phyloP scores from a whole-genome alignment of 108 stramenopile species.

The Nitzschia sp. region DNA sequence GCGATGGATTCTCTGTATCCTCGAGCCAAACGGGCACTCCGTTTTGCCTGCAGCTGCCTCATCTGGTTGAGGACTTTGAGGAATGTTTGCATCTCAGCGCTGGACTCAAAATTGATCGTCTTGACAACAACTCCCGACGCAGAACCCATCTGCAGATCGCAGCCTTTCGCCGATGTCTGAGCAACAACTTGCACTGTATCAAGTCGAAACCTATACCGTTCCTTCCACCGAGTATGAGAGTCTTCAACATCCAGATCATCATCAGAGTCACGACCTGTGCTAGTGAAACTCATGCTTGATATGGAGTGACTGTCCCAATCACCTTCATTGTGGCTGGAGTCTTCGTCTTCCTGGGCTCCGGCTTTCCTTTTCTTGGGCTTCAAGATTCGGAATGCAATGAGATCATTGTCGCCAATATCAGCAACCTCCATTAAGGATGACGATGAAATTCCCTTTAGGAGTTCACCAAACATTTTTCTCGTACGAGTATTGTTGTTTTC shows the following conservation, averaged over 20 bases:
- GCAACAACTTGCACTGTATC: slow-evolving; percentile 6
- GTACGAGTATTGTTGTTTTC: slow-evolving; percentile 1
- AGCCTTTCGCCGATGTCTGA: background rate
- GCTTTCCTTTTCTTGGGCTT: background rate
- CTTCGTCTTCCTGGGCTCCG: background rate
- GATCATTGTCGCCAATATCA: slow-evolving; percentile 1
- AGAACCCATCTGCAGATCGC: slow-evolving; percentile 24
- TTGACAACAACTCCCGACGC: background rate
- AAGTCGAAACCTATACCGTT: slow-evolving; percentile 19
- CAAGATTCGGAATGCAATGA: background rate
- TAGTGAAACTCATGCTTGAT: background rate
- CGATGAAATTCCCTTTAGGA: slow-evolving; percentile 13
- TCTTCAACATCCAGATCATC: slow-evolving; percentile 10
- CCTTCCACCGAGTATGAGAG: slow-evolving; percentile 23
- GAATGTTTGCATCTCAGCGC: slow-evolving; percentile 29
- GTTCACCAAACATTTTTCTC: background rate
- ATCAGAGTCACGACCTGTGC: slow-evolving; percentile 3
- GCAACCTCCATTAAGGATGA: background rate
- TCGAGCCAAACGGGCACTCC: slow-evolving; percentile 7
- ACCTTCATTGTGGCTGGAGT: background rate
- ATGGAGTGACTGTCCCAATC: background rate
- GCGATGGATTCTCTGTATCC: background rate
- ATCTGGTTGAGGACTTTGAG: slow-evolving; percentile 16
- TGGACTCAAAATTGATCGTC: slow-evolving; percentile 22
- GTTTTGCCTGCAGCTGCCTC: slow-evolving; percentile 11